Evolutionary conservation across 371 early-diverging fungal genomes (phyloP), one percentile per base, ranked within the genome.

Genomic region (Nematocida ausubeli): DNA sequence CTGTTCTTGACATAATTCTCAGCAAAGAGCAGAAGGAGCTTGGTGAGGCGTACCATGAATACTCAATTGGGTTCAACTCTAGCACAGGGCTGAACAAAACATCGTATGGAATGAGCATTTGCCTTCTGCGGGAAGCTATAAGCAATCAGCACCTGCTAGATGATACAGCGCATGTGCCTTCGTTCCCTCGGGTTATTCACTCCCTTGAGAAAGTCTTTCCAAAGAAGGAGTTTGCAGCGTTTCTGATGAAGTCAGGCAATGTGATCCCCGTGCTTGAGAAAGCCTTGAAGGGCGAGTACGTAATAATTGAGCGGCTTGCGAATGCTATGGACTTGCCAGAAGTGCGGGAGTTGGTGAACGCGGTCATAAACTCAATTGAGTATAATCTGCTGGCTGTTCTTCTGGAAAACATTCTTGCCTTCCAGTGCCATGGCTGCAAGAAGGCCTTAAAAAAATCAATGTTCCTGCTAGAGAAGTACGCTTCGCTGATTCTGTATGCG

Each of bases 31-130:
- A 28, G 26, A 19, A 44, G 5, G 24, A 7, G 12, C 49, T 24
- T n/a, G 54, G 28, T 2, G 4, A 32, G 19, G 52, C 47, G 5
- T 24, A 50, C 12, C 14, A 7, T 26, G 64, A 72, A 9, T 42
- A 28, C 24, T 3, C 37, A 9, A 64, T 75, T 40, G 78, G 78
- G 26, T 75, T 75, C 54, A 67, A 67, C 58, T 75, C 73, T 12
- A 55, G 78, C 9, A 44, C 35, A 26, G 65, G 78, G 30, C 50
- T 66, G 5, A 55, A 51, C 12, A 26, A 57, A 7, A 67, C 67
- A 7, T 66, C 67, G 28, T 66, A 75, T 51, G 78, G 73, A 49
- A 75, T 75, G 78, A 49, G 73, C 22, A 55, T 55, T 16, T 75
- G 66, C 37, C 58, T 75, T 14, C 12, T 70, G 42, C 52, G 70